Evolutionary conservation across 495 filamentous ascomycete species (phyloP).

Genomic region (Annulohypoxylon bovei): DNA sequence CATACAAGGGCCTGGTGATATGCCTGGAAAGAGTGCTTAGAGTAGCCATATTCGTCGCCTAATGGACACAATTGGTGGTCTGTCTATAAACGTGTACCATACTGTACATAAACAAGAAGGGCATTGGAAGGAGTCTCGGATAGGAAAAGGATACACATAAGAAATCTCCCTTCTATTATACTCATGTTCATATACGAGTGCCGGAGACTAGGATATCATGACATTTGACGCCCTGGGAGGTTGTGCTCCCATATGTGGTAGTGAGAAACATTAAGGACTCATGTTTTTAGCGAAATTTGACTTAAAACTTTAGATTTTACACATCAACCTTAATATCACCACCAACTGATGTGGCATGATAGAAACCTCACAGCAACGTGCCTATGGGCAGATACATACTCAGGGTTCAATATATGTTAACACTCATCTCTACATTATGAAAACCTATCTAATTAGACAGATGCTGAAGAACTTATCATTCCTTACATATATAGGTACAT

Average conservation of each 20-base stretch:
- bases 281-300: background rate
- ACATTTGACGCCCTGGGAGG: background rate
- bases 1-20: constrained; percentile 34
- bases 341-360: no score
- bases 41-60: background rate
- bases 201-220: background rate
- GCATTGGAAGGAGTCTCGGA: constrained; percentile 25
- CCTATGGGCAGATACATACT: no score
- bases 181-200: background rate
- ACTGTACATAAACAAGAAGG: constrained; percentile 23
- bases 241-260: background rate
- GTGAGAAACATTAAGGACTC: background rate
- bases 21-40: constrained; percentile 19
- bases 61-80: background rate
- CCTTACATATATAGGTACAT: no score
- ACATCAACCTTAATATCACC: background rate
- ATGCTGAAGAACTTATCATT: no score
- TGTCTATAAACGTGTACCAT: constrained; percentile 9
- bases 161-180: constrained; percentile 20
- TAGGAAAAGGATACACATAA: constrained; percentile 14
- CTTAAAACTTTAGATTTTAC: background rate
- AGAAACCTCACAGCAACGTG: no score
- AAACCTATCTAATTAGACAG: no score
- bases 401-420: no score
- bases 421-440: no score